Base-by-base conservation (phyloP, 192 early-diverging fungal genomes). In the Phlyctochytrium planicorne region DNA sequence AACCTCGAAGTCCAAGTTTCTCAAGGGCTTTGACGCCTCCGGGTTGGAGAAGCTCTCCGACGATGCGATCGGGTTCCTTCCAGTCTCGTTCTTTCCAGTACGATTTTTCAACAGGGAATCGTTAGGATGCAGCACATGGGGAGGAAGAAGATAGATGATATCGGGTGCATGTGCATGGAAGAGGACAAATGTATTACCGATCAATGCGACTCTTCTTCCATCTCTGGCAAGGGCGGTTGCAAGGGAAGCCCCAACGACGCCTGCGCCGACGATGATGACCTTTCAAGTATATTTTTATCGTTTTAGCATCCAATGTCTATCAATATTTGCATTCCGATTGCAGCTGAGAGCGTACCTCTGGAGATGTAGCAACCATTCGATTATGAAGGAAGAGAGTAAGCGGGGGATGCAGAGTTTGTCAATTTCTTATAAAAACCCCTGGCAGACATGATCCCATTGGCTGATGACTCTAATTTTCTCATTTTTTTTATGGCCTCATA, bases 1-100 rank as follows among this genome's bases (percentile, higher is more conserved):
- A 83, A 83, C 83, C 79, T 65, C 78, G 80, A 4, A 98, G 75
- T 3, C 93, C 94, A 4, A 98, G 80, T 53, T 79, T 63, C 53
- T 85, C 75, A 31, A 99, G 78, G 24, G 94, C 92, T 67, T 88
- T 83, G 59, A 92, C 84, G 59, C 97, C 97, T 6, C 94, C 90
- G 17, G 97, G 97, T 76, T 99, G 97, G 75, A 99, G 80, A 32
- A 97, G 78, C 75, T 99, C 97, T 31, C 97, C 97, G 25, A 99
- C 97, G 66, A 99, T 97, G 50, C 97, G 91, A 78, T 99, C 94
- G 1, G 97, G 97, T 73, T 97, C 92, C 65, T 56, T 82, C 85
- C 94, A 87, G 74, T 93, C 95, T 66, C 95, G 82, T 71, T 99
- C 97, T 64, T 84, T 62, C 24, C 65, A 24, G 27, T 57, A 6